Percentiles rank a stretch among this genome's conserved stretches.
phyloP scores from a whole-genome alignment of 2,329 filamentous ascomycete species.

The Fusarium pseudocircinatum region DNA sequence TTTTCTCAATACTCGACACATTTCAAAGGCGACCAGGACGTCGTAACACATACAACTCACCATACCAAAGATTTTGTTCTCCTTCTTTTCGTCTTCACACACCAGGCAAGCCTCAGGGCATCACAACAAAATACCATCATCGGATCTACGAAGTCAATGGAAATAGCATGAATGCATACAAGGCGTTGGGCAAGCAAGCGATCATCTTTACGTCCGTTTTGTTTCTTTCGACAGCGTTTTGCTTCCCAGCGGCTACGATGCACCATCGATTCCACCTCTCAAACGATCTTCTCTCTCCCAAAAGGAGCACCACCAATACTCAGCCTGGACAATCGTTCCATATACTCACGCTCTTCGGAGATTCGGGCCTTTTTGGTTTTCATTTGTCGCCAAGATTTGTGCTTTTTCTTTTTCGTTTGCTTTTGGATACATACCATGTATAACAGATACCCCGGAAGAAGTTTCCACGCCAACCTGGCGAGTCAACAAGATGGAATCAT shows the following conservation, averaged over 20 bases:
- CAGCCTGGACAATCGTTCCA: slow-evolving; percentile 21
- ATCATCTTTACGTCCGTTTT: slow-evolving; percentile 31
- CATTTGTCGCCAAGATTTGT: slow-evolving; percentile 35
- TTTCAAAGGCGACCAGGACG: slow-evolving; percentile 13
- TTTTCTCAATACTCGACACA: background rate
- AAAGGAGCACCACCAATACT: slow-evolving; percentile 3
- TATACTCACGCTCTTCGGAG: slow-evolving; percentile 1
- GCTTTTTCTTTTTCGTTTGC: slow-evolving; percentile 21
- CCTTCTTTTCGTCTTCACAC: slow-evolving; percentile 13
- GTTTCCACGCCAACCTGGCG: slow-evolving; percentile 33
- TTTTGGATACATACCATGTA: slow-evolving; percentile 41
- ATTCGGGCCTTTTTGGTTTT: slow-evolving; percentile 22
- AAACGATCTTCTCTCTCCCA: slow-evolving; percentile 10
- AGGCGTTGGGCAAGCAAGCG: slow-evolving; percentile 41
- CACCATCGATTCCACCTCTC: slow-evolving; percentile 24
- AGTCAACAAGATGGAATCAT: slow-evolving; percentile 30
- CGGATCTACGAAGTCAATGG: slow-evolving; percentile 31
- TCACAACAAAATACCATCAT: slow-evolving; percentile 21
- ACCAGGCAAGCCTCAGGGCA: slow-evolving; percentile 32
- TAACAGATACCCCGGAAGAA: slow-evolving; percentile 44
- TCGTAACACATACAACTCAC: slow-evolving; percentile 16
- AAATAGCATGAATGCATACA: slow-evolving; percentile 37
- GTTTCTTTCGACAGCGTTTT: slow-evolving; percentile 16
- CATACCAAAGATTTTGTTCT: slow-evolving; percentile 13
- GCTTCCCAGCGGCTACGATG: slow-evolving; percentile 25